Evolutionary conservation across 371 early-diverging fungal species (phyloP), one percentile per base, ranked within the genome.

Genomic region (Scutellospora calospora): DNA sequence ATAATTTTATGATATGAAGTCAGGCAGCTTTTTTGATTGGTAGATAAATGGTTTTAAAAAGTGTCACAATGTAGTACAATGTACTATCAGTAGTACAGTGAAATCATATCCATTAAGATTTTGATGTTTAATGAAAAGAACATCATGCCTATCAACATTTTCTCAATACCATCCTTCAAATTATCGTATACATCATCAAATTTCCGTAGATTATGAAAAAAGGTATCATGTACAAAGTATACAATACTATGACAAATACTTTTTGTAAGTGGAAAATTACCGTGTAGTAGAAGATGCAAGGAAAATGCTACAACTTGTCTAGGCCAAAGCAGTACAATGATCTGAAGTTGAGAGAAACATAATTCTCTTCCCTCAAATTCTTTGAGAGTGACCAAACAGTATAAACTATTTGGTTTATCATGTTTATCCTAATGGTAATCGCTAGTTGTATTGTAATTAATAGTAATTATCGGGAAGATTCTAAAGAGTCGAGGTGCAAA

Each of bases 371-470:
- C n/a, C n/a, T n/a, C n/a, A n/a, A n/a, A n/a, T n/a, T n/a, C n/a
- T n/a, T n/a, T 54, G 8, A 73, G 25, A 0, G 52, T 54, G 22
- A 73, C 73, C 6, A 54, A 25, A 54, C 51, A 73, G 52, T 22
- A 73, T 3, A 73, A 27, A 52, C n/a, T n/a, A 73, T 52, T 73
- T 14, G 20, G 52, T 1, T 52, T 54, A 29, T 73, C 73, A 27
- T 73, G 49, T 27, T 49, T 29, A 25, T 73, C 73, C 51, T 54
- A 73, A 27, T 73, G 73, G 33, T 35, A 73, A 29, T 73, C 73
- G 20, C 73, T 73, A 18, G 52, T 73, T 11, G 73, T 73, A 73
- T 73, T 73, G 29, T 22, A 73, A 54, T 73, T 73, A 51, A 73
- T 73, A 6, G 3, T 27, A 20, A 72, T 51, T 52, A 72, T 72